Evolutionary conservation across 2,329 filamentous ascomycete genomes (phyloP), one percentile per base, ranked within the genome.

Genomic region (Fusarium circinatum): DNA sequence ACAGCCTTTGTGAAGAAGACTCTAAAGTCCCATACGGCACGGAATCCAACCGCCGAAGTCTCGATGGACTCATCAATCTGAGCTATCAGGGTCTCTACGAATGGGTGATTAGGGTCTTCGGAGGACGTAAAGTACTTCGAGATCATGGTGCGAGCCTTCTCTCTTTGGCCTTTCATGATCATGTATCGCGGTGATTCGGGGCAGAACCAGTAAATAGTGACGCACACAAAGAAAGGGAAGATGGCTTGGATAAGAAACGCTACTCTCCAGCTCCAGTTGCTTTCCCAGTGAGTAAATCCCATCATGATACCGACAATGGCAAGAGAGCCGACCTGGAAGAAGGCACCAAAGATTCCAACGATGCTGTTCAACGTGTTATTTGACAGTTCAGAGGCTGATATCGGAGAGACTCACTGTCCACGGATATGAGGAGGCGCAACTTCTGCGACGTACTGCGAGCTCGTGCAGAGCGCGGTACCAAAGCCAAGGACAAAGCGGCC

Each of bases 31-130:
- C 72, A 77, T 0, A 71, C 58, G 3, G 72, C 74, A 18, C 61
- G 42, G 41, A 77, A 70, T 3, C 69, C 67, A 11, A 68, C 62
- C 5, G 24, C 56, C 9, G 59, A 62, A 4, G 54, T 72, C 62
- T 77, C 75, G 18, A 77, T 70, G 5, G 75, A 77, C 49, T 72
- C 68, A 17, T 76, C 75, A 24, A 77, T 77, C 59, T 76, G 75
- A 5, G 66, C 30, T 41, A 77, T 62, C 28, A 77, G 28, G 51
- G 70, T 69, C 20, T 62, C 56, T 0, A 77, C 72, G 36, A 76
- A 72, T 3, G 75, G 72, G 22, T 77, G 72, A 8, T 69, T 73
- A 9, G 74, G 26, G 8, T 77, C 74, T 9, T 77, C 66, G 2
- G 70, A 52, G 1, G 74, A 75, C 0, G 75, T 77, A 15, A 74